These are phyloP conservation scores for Lojkania enalia DNA, from an alignment of 2,329 filamentous ascomycete species.

Conservation along the genomic window DNA sequence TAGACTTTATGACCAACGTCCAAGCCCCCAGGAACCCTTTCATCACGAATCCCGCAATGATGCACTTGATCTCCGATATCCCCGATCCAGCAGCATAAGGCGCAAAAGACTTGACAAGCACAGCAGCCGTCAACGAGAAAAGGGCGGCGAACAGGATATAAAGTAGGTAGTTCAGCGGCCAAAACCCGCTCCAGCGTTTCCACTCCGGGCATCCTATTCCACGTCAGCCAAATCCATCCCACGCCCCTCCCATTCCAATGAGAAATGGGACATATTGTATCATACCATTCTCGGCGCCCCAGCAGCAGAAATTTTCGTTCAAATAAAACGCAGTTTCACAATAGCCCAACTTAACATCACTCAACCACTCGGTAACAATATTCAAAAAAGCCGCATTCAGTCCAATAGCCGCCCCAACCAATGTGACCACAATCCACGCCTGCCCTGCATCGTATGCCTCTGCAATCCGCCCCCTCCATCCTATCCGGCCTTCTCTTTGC, in stretches of 20 bases:
- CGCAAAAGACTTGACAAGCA: constrained; percentile 85
- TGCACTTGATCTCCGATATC: constrained; percentile 99
- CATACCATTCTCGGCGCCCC: constrained; percentile 84
- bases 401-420: constrained; percentile 91
- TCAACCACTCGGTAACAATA: constrained; percentile 95
- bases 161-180: constrained; percentile 78
- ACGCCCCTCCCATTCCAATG: background rate
- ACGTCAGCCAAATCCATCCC: constrained; percentile 14
- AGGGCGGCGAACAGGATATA: constrained; percentile 84
- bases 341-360: constrained; percentile 94
- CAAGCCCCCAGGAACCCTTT: constrained; percentile 93
- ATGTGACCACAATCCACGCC: constrained; percentile 94
- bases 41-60: constrained; percentile 98
- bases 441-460: constrained; percentile 95
- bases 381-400: constrained; percentile 91
- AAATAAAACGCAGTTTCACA: constrained; percentile 95
- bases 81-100: constrained; percentile 96
- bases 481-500: constrained; percentile 64
- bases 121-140: constrained; percentile 81
- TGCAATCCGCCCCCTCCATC: constrained; percentile 79
- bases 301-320: constrained; percentile 97
- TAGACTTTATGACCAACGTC: constrained; percentile 91
- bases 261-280: background rate
- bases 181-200: constrained; percentile 83
- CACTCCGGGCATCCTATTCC: constrained; percentile 78